Base-by-base conservation (phyloP, 2,329 filamentous ascomycete species). In the Xylaria sp. region DNA sequence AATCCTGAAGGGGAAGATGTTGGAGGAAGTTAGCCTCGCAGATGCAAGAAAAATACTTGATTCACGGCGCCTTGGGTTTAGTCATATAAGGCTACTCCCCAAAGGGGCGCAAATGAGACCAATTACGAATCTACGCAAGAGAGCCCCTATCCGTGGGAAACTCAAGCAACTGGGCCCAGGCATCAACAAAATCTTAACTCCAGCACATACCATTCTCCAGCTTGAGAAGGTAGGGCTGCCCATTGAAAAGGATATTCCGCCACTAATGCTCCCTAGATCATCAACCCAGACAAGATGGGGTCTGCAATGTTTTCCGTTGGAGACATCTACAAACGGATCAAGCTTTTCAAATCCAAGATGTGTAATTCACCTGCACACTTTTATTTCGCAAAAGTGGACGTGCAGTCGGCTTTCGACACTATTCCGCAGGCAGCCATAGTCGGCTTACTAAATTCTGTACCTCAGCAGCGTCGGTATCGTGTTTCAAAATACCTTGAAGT, bases 311-410 rank as follows among this genome's bases (percentile, higher is more conserved):
- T 92, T 72, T 96, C 91, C 0, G 86, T 95, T 2, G 85, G 87
- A 2, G 92, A 96, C 55, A 87, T 99, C 41, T 92, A 95, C 68
- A 78, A 80, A 11, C 88, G 87, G 19, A 77, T 99, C 21, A 90
- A 89, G 63, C 70, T 67, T 0, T 98, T 96, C 78, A 90, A 89
- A 65, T 69, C 76, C 2, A 75, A 67, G 0, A 73, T 90, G 10
- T 75, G 76, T 0, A 60, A 75, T 1, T 64, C 66, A 0, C 69
- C 76, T 0, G 70, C 72, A 8, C 80, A 76, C 4, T 77, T 97
- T 1, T 98, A 91, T 76, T 96, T 98, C 76, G 93, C 89, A 62
- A 99, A 99, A 74, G 81, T 96, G 11, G 95, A 99, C 72, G 93
- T 99, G 19, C 86, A 91, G 73, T 87, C 92, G 2, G 96, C 94